phyloP scores from a whole-genome alignment of 495 filamentous ascomycete species.

The Tuber brumale region DNA sequence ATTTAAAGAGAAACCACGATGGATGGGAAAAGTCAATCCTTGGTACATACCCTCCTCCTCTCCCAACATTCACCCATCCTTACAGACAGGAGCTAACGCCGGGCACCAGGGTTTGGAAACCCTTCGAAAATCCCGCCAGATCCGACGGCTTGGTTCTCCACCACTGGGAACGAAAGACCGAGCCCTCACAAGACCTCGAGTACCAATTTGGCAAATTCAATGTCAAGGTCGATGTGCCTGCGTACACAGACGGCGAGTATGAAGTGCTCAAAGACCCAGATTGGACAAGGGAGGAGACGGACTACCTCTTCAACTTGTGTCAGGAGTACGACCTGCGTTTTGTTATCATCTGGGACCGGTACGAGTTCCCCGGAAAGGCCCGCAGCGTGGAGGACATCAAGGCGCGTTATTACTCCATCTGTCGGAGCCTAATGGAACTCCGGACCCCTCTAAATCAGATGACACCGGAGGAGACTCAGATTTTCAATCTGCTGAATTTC shows the following conservation, averaged over 20 bases:
- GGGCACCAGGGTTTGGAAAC: constrained; percentile 48
- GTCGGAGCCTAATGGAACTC: constrained; percentile 75
- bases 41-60: constrained; percentile 45
- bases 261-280: constrained; percentile 63
- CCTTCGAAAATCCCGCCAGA: constrained; percentile 57
- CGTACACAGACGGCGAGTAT: constrained; percentile 83
- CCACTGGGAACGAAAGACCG: constrained; percentile 52
- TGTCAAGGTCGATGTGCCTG: constrained; percentile 62
- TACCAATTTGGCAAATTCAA: constrained; percentile 77
- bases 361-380: constrained; percentile 56
- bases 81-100: constrained; percentile 7
- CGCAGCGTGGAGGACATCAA: constrained; percentile 87
- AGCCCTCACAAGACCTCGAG: constrained; percentile 42
- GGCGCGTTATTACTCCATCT: constrained; percentile 77
- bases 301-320: constrained; percentile 71
- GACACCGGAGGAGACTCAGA: constrained; percentile 69
- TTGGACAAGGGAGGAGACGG: constrained; percentile 89
- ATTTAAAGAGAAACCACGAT: constrained; percentile 59
- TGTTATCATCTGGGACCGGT: constrained; percentile 87
- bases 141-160: constrained; percentile 51
- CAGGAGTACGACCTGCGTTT: constrained; percentile 78
- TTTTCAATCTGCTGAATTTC: constrained; percentile 84
- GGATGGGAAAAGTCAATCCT: constrained; percentile 53
- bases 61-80: background rate
- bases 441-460: constrained; percentile 77